Conservation (phyloP, 257 asterid species). For the Sherardia arvensis region DNA sequence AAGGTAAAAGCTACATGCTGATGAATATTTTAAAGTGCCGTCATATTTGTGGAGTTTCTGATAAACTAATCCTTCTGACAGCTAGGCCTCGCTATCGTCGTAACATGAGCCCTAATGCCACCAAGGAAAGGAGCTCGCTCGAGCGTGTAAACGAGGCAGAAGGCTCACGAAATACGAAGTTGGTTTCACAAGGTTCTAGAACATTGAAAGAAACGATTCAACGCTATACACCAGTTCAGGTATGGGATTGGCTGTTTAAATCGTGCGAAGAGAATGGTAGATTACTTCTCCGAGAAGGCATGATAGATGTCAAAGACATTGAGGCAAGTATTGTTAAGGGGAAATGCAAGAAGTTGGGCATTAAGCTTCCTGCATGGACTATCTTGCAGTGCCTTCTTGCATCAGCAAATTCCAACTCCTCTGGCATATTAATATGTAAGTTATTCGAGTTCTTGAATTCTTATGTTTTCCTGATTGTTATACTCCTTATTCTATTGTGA, state of each 20-base stretch:
- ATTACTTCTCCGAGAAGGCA: constrained; percentile 54
- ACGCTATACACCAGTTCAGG: constrained; percentile 69
- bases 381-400: constrained; percentile 61
- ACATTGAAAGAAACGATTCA: constrained; percentile 57
- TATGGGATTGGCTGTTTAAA: constrained; percentile 87
- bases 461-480: background rate
- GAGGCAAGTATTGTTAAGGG: constrained; percentile 61
- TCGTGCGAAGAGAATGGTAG: constrained; percentile 69
- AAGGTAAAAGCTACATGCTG: constrained; percentile 37
- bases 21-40: too few relatives aligned
- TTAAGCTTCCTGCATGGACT: constrained; percentile 81
- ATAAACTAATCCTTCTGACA: constrained; percentile 38
- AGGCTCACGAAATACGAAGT: constrained; percentile 38
- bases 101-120: constrained; percentile 22
- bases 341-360: constrained; percentile 59
- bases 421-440: constrained; percentile 65
- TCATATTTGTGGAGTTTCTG: constrained; percentile 13
- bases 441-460: background rate
- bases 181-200: constrained; percentile 66
- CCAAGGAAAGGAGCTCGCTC: constrained; percentile 30
- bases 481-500: constrained; percentile 3
- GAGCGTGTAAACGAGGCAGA: constrained; percentile 38
- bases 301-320: constrained; percentile 57
- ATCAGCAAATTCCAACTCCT: constrained; percentile 53
- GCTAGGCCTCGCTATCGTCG: constrained; percentile 84